phyloP scores from a whole-genome alignment of 139 green algal species.

The Chloropicon primus region DNA sequence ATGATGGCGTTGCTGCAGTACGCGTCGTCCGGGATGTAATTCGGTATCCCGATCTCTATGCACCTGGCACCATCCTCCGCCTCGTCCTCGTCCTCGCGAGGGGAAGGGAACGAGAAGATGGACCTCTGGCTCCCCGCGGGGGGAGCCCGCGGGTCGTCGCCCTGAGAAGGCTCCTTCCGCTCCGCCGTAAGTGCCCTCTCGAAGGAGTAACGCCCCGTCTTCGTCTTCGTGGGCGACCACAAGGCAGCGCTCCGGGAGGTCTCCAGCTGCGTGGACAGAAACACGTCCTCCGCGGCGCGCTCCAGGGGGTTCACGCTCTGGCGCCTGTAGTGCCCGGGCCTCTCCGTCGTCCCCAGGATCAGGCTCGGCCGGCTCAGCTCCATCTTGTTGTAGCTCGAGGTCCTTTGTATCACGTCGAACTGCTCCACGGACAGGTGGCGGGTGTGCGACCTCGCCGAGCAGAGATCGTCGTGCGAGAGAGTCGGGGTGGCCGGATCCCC shows the following conservation, averaged over 20 bases:
- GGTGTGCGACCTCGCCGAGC: not conserved
- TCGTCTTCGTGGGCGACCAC: not conserved
- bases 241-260: not conserved
- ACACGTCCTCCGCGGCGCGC: not conserved
- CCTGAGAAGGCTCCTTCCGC: too few relatives aligned
- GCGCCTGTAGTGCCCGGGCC: not conserved
- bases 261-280: not conserved
- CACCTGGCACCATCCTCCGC: not conserved
- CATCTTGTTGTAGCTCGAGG: not conserved
- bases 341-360: not conserved
- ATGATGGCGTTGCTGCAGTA: constrained; percentile 1
- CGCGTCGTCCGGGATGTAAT: not conserved
- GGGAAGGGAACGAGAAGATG: not conserved
- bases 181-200: not conserved
- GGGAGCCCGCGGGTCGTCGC: too few relatives aligned
- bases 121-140: not conserved
- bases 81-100: not conserved
- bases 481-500: too few relatives aligned
- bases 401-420: not conserved
- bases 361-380: not conserved
- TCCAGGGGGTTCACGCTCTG: not conserved
- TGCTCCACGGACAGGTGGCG: not conserved
- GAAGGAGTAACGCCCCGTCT: not conserved
- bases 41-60: not conserved
- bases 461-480: not conserved